Conservation (phyloP, 1,284 basidiomycete species). For the Pseudozyma hubeiensis region DNA sequence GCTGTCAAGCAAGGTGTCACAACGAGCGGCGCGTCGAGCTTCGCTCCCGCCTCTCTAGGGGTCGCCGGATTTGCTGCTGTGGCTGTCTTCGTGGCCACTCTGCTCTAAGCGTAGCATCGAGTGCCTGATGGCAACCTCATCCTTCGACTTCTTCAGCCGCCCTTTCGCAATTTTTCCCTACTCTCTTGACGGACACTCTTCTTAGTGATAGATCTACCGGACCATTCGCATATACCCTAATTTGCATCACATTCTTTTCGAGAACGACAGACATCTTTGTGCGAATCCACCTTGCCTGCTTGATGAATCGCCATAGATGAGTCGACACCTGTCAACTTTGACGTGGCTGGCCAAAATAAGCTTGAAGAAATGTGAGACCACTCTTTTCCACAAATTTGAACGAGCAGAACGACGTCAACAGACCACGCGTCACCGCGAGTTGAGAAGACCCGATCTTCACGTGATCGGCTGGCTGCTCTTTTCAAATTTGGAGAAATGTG, state of each 20-base stretch:
- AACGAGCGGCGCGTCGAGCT: constrained; percentile 12
- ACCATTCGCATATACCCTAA: too few species aligned
- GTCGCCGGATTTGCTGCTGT: constrained; percentile 14
- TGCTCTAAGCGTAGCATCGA: constrained; percentile 12
- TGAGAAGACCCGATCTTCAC: constrained; percentile 23
- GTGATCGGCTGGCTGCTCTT: constrained; percentile 16
- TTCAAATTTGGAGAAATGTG: constrained; percentile 14
- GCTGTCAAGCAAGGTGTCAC: constrained; percentile 2
- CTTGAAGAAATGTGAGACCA: not conserved
- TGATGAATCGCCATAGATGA: too few species aligned
- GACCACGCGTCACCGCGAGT: constrained; percentile 13
- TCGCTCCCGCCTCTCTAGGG: constrained; percentile 19
- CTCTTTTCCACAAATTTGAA: too few species aligned
- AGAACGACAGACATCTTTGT: too few species aligned
- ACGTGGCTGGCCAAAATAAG: too few species aligned
- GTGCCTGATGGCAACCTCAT: not conserved
- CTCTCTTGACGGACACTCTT: constrained; percentile 12
- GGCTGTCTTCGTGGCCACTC: constrained; percentile 16
- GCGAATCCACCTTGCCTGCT: too few species aligned
- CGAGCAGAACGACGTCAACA: too few species aligned
- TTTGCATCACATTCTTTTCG: too few species aligned
- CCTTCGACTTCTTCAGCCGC: constrained; percentile 1
- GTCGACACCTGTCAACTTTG: too few species aligned
- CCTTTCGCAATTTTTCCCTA: not conserved
- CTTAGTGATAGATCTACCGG: too few species aligned